Conservation (phyloP, 148 eudicot species). For the Chenopodium berlandieri region DNA sequence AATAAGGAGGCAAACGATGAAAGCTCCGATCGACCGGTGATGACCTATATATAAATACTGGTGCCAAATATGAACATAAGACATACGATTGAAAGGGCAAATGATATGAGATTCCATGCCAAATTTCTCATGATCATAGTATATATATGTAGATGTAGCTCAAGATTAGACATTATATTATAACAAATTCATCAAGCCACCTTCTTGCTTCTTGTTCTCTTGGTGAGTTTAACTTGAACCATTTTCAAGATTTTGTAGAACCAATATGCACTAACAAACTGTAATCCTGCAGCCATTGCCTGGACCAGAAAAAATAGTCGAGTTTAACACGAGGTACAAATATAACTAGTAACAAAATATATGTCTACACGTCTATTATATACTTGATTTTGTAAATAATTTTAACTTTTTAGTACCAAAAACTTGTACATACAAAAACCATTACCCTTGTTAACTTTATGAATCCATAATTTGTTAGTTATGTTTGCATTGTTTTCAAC, state of each 20-base stretch:
- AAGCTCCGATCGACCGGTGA: neutral
- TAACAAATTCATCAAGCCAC: constrained; percentile 10
- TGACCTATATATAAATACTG: neutral
- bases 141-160: neutral
- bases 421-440: too few species aligned
- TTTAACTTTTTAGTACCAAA: too few species aligned
- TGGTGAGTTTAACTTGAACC: constrained; percentile 61
- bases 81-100: neutral
- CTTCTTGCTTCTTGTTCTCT: constrained; percentile 37
- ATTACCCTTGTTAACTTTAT: too few species aligned
- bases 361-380: neutral
- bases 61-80: neutral
- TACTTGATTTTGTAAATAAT: too few species aligned
- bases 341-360: too few species aligned
- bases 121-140: neutral
- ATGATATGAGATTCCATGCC: neutral
- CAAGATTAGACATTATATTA: neutral
- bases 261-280: constrained; percentile 91
- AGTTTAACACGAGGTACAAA: neutral
- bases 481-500: too few species aligned
- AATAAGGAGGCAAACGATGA: neutral
- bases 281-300: constrained; percentile 88
- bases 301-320: constrained; percentile 23
- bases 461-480: too few species aligned
- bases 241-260: constrained; percentile 80